Evolutionary conservation across 108 stramenopile species (phyloP).

Genomic region (Bacterosira constricta): DNA sequence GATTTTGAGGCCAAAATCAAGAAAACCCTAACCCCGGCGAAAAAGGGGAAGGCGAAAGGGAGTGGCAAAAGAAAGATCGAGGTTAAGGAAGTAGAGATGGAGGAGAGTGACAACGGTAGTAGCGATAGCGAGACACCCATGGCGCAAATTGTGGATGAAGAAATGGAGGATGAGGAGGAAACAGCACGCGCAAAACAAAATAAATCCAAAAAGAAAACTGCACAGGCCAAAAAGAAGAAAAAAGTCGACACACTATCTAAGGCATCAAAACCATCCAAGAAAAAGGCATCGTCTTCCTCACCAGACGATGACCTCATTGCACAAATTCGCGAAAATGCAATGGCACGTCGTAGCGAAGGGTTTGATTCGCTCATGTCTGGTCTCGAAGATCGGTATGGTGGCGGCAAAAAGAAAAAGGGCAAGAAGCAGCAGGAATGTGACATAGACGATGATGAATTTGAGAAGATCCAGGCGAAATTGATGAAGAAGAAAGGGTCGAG

Average conservation of each 20-base stretch:
- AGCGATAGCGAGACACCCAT: conserved; percentile 21
- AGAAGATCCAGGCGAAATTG: conserved; percentile 62
- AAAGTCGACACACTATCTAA: conserved; percentile 7
- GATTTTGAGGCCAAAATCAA: conserved; percentile 53
- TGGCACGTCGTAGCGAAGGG: conserved; percentile 34
- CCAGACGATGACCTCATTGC: conserved; percentile 64
- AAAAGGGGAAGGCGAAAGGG: conserved; percentile 37
- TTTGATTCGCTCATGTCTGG: conserved; percentile 58
- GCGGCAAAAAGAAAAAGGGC: conserved; percentile 38
- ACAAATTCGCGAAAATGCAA: conserved; percentile 60
- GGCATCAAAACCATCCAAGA: conserved; percentile 22
- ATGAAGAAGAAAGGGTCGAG: conserved; percentile 54
- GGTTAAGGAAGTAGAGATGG: neutral
- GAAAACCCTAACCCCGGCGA: too few species aligned
- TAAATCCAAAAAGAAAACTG: neutral
- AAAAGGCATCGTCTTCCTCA: conserved; percentile 16
- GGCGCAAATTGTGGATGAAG: conserved; percentile 11
- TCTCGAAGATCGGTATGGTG: conserved; percentile 72
- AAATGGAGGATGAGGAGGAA: conserved; percentile 22
- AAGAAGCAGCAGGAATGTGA: conserved; percentile 41
- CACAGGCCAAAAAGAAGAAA: conserved; percentile 36
- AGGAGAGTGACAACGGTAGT: conserved; percentile 25
- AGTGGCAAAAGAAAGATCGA: conserved; percentile 28
- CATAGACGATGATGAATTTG: conserved; percentile 75
- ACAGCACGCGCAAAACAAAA: conserved; percentile 24